Conservation (phyloP, 768 basidiomycete genomes). For the Lepiota subincarnata region DNA sequence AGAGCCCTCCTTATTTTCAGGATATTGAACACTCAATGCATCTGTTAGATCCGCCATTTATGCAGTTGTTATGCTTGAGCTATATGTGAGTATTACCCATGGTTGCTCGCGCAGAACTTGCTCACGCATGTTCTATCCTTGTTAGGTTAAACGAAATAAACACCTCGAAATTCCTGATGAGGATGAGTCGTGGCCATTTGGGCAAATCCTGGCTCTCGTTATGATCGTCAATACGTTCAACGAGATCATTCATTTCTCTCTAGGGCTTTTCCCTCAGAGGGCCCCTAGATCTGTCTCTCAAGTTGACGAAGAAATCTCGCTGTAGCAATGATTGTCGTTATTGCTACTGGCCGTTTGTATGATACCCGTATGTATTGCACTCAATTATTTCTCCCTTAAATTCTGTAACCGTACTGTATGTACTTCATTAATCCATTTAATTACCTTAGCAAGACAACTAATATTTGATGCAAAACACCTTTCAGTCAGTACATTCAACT, state of each 20-base stretch:
- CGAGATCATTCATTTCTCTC: slow-evolving; percentile 12
- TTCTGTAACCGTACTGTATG: too few species aligned
- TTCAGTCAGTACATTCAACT: background rate
- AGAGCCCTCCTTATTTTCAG: too few species aligned
- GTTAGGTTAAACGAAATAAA: slow-evolving; percentile 6
- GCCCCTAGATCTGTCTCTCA: slow-evolving; percentile 3
- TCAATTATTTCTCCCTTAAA: too few species aligned
- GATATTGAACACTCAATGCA: background rate
- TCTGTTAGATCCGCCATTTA: slow-evolving; percentile 10
- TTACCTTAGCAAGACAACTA: too few species aligned
- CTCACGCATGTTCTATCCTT: background rate
- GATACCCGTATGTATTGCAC: background rate
- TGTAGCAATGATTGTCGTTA: background rate
- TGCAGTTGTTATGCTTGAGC: slow-evolving; percentile 15
- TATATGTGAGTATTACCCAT: slow-evolving; percentile 11
- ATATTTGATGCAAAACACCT: too few species aligned
- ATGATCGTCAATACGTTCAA: slow-evolving; percentile 13
- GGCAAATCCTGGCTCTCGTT: slow-evolving; percentile 11
- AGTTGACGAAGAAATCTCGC: background rate
- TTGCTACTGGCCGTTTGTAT: background rate
- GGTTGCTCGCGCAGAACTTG: background rate
- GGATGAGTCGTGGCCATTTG: slow-evolving; percentile 11
- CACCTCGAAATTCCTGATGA: background rate
- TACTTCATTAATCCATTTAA: too few species aligned
- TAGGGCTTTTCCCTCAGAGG: background rate